Evolutionary conservation across 2,329 filamentous ascomycete species (phyloP).

Genomic region (Alternaria brassicicola): DNA sequence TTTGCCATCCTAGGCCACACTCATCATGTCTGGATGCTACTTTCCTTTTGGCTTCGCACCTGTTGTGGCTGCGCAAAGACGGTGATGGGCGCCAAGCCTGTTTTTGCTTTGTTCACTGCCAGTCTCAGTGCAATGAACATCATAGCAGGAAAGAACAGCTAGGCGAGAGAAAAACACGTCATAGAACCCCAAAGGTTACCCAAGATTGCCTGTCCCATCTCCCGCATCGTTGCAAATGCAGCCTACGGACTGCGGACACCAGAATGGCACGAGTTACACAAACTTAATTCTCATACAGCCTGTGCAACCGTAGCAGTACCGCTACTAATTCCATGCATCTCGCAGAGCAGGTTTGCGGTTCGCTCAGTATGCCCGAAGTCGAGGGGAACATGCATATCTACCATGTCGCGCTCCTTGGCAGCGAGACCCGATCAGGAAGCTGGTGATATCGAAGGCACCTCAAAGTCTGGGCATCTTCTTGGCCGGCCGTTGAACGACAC

Average conservation of each 20-base stretch:
- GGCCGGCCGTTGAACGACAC: constrained; percentile 6
- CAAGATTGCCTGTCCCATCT: neutral
- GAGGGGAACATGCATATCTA: constrained; percentile 20
- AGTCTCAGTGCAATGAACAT: neutral
- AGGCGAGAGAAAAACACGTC: neutral
- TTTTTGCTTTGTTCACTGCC: neutral
- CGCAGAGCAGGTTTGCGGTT: neutral
- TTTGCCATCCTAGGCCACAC: neutral
- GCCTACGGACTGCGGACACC: neutral
- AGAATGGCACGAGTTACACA: neutral
- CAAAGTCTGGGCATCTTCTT: constrained; percentile 15
- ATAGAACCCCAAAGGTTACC: neutral
- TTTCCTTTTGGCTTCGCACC: neutral
- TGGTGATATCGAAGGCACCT: constrained; percentile 10
- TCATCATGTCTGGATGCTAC: neutral
- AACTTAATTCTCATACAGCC: neutral
- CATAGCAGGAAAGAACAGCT: neutral
- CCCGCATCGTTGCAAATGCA: neutral
- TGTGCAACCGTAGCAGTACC: neutral
- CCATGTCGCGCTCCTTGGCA: constrained; percentile 21
- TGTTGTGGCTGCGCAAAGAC: neutral
- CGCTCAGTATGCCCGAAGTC: neutral
- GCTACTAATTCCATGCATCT: neutral
- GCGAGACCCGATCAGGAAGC: constrained; percentile 28
- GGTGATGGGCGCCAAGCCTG: neutral